Evolutionary conservation across 2,329 filamentous ascomycete species (phyloP).

Genomic region (Pseudogymnoascus sp.): DNA sequence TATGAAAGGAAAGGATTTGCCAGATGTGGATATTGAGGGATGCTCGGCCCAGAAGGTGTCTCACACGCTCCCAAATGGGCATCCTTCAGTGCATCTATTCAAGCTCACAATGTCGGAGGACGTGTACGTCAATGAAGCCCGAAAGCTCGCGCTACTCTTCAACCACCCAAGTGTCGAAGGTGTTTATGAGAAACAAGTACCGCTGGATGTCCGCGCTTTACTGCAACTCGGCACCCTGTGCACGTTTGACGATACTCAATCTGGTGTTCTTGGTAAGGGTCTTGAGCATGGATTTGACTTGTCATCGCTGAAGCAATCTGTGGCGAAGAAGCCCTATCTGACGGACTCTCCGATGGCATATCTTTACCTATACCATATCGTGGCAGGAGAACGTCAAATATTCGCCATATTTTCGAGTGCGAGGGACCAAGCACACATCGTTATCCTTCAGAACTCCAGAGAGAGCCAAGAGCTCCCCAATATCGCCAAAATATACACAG

Average conservation of each 20-base stretch:
- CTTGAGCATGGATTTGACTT: slow-evolving; percentile 92
- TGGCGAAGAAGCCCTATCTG: slow-evolving; percentile 66
- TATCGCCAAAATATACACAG: slow-evolving; percentile 77
- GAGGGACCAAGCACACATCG: slow-evolving; percentile 70
- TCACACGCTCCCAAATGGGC: slow-evolving; percentile 88
- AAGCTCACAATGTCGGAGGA: slow-evolving; percentile 86
- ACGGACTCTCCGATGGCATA: slow-evolving; percentile 68
- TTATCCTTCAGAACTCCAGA: slow-evolving; percentile 76
- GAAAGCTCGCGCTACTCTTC: slow-evolving; percentile 75
- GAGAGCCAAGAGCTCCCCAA: slow-evolving; percentile 84
- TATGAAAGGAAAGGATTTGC: slow-evolving; percentile 76
- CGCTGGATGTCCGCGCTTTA: slow-evolving; percentile 77
- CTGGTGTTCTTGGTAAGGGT: slow-evolving; percentile 84
- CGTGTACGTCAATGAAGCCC: slow-evolving; percentile 73
- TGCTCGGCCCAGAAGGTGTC: slow-evolving; percentile 90
- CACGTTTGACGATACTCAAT: slow-evolving; percentile 84
- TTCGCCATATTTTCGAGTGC: slow-evolving; percentile 88
- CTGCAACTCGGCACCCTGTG: slow-evolving; percentile 85
- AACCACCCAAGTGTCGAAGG: slow-evolving; percentile 93
- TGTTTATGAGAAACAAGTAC: slow-evolving; percentile 91
- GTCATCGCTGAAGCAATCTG: slow-evolving; percentile 59
- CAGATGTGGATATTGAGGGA: slow-evolving; percentile 76
- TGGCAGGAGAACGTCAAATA: slow-evolving; percentile 81
- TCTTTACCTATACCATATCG: slow-evolving; percentile 87
- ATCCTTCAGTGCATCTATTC: slow-evolving; percentile 89